Evolutionary conservation across 2,329 filamentous ascomycete species (phyloP).

Genomic region (Colletotrichum graminicola): DNA sequence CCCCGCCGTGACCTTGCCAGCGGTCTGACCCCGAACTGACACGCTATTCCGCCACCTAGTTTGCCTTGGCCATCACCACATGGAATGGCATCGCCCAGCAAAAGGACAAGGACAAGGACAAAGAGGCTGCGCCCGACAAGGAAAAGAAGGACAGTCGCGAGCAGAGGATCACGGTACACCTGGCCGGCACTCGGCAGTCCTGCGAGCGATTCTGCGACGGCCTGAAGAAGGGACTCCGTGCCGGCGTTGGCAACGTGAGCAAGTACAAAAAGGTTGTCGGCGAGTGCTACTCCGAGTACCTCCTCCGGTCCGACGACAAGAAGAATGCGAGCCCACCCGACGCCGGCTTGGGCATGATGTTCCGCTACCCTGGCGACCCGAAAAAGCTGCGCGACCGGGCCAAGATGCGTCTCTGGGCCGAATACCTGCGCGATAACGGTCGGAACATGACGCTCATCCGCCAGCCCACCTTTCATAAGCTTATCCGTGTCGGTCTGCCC

Average conservation of each 20-base stretch:
- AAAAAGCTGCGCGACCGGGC: slow-evolving; percentile 94
- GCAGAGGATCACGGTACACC: slow-evolving; percentile 91
- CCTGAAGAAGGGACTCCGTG: slow-evolving; percentile 88
- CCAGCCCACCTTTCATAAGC: slow-evolving; percentile 97
- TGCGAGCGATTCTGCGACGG: slow-evolving; percentile 98
- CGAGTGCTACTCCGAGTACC: slow-evolving; percentile 93
- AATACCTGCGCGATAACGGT: slow-evolving; percentile 95
- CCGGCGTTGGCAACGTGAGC: slow-evolving; percentile 88
- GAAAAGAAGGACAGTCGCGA: slow-evolving; percentile 65
- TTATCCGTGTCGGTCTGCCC: slow-evolving; percentile 93
- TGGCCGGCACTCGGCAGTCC: slow-evolving; percentile 87
- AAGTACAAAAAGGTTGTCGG: slow-evolving; percentile 83
- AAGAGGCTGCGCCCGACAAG: slow-evolving; percentile 48
- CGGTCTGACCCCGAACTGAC: slow-evolving; percentile 26
- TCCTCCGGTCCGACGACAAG: slow-evolving; percentile 73
- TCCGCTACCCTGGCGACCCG: slow-evolving; percentile 93
- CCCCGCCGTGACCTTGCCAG: slow-evolving; percentile 13
- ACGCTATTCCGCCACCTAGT: slow-evolving; percentile 58
- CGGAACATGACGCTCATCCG: slow-evolving; percentile 92
- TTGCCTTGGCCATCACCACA: slow-evolving; percentile 92
- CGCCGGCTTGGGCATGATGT: slow-evolving; percentile 90
- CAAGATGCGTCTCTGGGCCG: slow-evolving; percentile 97
- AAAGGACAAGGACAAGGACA: slow-evolving; percentile 58
- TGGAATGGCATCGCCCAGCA: slow-evolving; percentile 83
- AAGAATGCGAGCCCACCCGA: slow-evolving; percentile 81